Evolutionary conservation across 345 rosid genomes (phyloP).

Genomic region (Acer yangbiense): DNA sequence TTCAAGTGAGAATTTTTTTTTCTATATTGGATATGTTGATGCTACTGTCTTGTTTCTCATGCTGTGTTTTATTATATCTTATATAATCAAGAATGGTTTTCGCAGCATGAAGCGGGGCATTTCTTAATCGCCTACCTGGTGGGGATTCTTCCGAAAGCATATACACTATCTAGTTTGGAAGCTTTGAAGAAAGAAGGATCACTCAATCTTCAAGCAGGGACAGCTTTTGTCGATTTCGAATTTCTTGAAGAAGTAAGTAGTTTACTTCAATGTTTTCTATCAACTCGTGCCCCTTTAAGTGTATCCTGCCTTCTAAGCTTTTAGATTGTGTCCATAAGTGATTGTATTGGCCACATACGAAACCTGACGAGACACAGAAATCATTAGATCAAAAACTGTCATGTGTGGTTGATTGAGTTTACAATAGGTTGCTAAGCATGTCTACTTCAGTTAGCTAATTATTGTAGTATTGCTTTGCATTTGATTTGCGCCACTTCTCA

Average conservation of each 20-base stretch:
- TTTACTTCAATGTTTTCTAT: not conserved
- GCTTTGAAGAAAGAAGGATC: constrained; percentile 90
- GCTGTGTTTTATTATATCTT: not conserved
- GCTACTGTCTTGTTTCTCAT: not conserved
- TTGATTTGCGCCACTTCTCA: constrained; percentile 18
- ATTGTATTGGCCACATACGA: not conserved
- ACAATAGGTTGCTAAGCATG: not conserved
- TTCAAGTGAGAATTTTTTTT: constrained; percentile 52
- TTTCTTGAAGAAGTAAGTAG: constrained; percentile 80
- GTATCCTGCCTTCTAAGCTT: not conserved
- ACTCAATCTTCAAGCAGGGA: constrained; percentile 90
- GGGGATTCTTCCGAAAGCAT: constrained; percentile 81
- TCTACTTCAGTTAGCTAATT: not conserved
- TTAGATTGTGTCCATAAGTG: not conserved
- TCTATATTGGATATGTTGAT: not conserved
- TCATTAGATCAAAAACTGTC: not conserved
- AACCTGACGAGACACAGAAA: not conserved
- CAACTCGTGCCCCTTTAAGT: no score
- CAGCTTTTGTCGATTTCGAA: constrained; percentile 86
- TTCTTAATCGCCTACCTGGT: constrained; percentile 86
- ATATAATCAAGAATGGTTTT: not conserved
- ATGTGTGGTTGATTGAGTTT: not conserved
- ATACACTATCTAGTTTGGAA: constrained; percentile 71
- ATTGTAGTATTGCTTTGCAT: constrained; percentile 7
- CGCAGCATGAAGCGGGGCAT: constrained; percentile 99